A percentile compares a stretch with the other conserved stretches of the same genome.
phyloP scores from a whole-genome alignment of 306 rosid species.

The Datisca glomerata region DNA sequence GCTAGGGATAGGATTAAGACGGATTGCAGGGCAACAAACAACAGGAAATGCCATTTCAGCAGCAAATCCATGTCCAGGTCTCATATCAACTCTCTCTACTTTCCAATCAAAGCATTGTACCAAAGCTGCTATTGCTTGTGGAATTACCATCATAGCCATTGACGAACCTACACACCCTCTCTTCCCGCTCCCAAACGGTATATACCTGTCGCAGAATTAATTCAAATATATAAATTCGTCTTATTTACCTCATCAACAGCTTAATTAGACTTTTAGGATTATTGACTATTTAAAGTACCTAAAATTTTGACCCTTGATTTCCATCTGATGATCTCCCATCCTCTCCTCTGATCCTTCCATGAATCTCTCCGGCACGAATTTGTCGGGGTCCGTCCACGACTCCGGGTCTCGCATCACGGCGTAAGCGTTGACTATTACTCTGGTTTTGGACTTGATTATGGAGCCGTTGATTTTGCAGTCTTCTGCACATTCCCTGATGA shows the following conservation, averaged over 20 bases:
- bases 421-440: conserved; percentile 27
- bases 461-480: conserved; percentile 21
- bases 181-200: conserved; percentile 45
- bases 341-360: conserved; percentile 2
- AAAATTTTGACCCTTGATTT: conserved; percentile 32
- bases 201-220: no score
- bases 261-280: no score
- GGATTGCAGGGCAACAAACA: conserved; percentile 1
- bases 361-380: conserved; percentile 38
- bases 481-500: conserved; percentile 25
- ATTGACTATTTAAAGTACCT: no score
- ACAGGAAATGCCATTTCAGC: conserved; percentile 16
- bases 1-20: background rate
- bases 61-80: conserved; percentile 11
- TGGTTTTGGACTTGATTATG: conserved; percentile 16
- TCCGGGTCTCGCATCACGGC: conserved; percentile 31
- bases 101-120: conserved; percentile 40
- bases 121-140: conserved; percentile 24
- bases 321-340: conserved; percentile 18
- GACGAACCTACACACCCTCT: conserved; percentile 41
- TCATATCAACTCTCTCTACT: conserved; percentile 6
- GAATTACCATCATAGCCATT: conserved; percentile 29
- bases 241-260: no score
- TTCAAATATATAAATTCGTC: no score
- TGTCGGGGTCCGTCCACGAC: conserved; percentile 23